Conservation (phyloP, 768 basidiomycete species). For the Mycena rosella region DNA sequence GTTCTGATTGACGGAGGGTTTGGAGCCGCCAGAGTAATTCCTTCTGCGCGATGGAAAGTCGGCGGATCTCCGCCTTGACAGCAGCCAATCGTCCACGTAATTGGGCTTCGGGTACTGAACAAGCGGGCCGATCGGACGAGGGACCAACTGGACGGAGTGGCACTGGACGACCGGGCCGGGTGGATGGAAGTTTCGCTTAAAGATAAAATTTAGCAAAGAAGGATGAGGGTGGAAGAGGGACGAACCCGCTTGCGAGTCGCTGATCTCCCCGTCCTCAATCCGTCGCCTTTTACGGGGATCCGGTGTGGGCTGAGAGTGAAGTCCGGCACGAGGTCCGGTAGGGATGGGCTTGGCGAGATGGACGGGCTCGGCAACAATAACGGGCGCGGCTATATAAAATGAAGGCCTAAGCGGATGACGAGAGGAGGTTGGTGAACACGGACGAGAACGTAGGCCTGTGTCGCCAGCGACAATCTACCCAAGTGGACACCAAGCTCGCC, state of each 20-base stretch:
- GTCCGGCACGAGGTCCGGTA: slow-evolving; percentile 3
- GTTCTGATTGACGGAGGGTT: neutral
- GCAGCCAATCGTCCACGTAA: slow-evolving; percentile 1
- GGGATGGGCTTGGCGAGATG: neutral
- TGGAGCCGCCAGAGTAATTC: slow-evolving; percentile 7
- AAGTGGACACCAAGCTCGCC: too few relatives aligned
- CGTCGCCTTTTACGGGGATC: slow-evolving; percentile 3
- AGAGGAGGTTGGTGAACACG: too few relatives aligned
- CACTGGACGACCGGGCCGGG: neutral
- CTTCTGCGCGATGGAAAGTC: neutral
- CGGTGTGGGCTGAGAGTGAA: neutral
- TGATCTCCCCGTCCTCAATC: neutral
- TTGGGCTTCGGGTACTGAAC: neutral
- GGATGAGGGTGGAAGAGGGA: neutral
- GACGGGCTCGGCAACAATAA: neutral
- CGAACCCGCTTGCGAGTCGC: neutral
- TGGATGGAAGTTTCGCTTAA: neutral
- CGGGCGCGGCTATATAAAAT: too few relatives aligned
- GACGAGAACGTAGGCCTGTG: too few relatives aligned
- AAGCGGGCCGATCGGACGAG: neutral
- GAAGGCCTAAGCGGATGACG: too few relatives aligned
- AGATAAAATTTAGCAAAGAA: neutral
- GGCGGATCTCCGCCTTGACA: slow-evolving; percentile 4
- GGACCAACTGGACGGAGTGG: neutral
- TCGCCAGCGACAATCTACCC: too few relatives aligned